Base-by-base conservation (phyloP, 345 rosid genomes). In the Euphorbia peplus region DNA sequence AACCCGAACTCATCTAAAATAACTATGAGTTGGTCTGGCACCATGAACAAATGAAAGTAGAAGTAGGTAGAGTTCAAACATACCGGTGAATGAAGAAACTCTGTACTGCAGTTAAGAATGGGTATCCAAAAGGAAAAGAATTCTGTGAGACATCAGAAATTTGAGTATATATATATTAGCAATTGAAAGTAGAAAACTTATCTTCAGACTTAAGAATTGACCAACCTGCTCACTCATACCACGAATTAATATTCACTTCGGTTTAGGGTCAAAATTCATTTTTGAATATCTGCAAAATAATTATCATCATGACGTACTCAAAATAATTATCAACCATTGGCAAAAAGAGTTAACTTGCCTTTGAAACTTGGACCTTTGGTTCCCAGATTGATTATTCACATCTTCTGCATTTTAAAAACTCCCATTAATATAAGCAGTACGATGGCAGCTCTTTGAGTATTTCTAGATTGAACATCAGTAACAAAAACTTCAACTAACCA, bases 281-380 rank as follows among this genome's bases (percentile, higher is more conserved):
- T 47, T 24, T 26, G 68, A 64, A 47, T 64, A 64, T 64, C 68
- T 64, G 67, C 37, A 46, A 16, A 47, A 28, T 48, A 47, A 29
- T 46, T 18, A 48, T 12, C 28, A 16, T 18, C 14, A 26, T 28
- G 7, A 47, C 21, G n/a, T 54, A 46, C 24, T 8, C 24, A 24
- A 5, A 19, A n/a, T n/a, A n/a, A n/a, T n/a, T n/a, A n/a, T n/a
- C n/a, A n/a, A n/a, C n/a, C n/a, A n/a, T n/a, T n/a, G n/a, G n/a
- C n/a, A n/a, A n/a, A n/a, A 59, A 32, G 55, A 44, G 56, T 47
- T 15, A 18, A 64, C 68, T 64, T 64, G 41, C 68, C 68, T 28
- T 15, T 64, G 68, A 47, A 35, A 35, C 56, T 64, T 64, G 25
- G 50, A 46, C 68, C 42, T 47, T 64, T 12, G 56, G 22, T 26